phyloP scores from a whole-genome alignment of 352 stramenopile genomes.

The Globisporangium ultimum region DNA sequence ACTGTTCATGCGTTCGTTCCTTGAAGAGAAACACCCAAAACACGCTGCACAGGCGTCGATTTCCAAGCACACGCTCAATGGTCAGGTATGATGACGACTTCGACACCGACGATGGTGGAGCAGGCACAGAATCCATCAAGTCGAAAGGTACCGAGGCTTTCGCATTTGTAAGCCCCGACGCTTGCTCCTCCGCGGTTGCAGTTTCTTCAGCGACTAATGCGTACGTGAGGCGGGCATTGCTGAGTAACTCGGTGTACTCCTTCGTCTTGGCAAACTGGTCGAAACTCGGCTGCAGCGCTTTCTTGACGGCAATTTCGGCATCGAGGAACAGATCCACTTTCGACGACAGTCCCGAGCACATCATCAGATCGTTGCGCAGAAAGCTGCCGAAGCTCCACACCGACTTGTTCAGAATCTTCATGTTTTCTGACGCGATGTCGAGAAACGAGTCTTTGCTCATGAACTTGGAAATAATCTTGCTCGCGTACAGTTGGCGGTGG shows the following conservation, averaged over 20 bases:
- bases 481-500: constrained; percentile 66
- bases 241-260: constrained; percentile 54
- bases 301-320: constrained; percentile 68
- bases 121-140: constrained; percentile 1
- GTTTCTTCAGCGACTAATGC: constrained; percentile 22
- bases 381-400: constrained; percentile 77
- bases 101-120: constrained; percentile 13
- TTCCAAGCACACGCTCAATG: constrained; percentile 66
- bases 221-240: constrained; percentile 56
- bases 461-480: constrained; percentile 87
- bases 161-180: neutral
- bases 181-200: constrained; percentile 10
- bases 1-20: constrained; percentile 71
- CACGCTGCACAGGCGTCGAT: constrained; percentile 76
- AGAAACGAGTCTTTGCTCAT: constrained; percentile 82
- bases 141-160: constrained; percentile 4
- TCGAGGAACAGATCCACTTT: constrained; percentile 80
- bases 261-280: constrained; percentile 50
- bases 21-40: constrained; percentile 89
- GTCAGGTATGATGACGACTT: constrained; percentile 54
- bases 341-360: constrained; percentile 67
- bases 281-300: constrained; percentile 69
- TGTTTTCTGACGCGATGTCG: constrained; percentile 74
- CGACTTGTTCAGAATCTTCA: constrained; percentile 77
- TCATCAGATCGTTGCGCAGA: constrained; percentile 68